Conservation (phyloP, 768 basidiomycete species). For the Hydnomerulius pinastri region DNA sequence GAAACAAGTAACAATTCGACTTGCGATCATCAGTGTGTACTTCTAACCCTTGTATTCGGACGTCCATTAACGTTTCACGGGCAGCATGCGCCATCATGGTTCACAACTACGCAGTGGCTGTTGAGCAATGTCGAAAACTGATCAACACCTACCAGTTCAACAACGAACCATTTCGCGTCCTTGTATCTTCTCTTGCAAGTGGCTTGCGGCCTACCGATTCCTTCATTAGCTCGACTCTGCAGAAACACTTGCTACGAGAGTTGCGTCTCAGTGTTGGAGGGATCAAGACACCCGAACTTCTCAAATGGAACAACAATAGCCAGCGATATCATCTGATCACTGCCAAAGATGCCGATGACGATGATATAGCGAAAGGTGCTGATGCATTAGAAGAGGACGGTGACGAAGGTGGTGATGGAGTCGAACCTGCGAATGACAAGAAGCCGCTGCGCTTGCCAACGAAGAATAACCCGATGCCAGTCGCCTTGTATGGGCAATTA, state of each 20-base stretch:
- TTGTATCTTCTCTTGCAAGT: slow-evolving; percentile 71
- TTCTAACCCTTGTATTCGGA: neutral
- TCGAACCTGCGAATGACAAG: slow-evolving; percentile 24
- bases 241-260: slow-evolving; percentile 85
- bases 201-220: slow-evolving; percentile 72
- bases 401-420: slow-evolving; percentile 28
- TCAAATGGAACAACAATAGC: slow-evolving; percentile 62
- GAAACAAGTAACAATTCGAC: slow-evolving; percentile 68
- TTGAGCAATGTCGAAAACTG: slow-evolving; percentile 78
- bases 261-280: slow-evolving; percentile 68
- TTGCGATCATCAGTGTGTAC: slow-evolving; percentile 70
- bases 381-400: slow-evolving; percentile 35
- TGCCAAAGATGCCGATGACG: slow-evolving; percentile 19
- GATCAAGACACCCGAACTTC: slow-evolving; percentile 56
- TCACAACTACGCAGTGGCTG: slow-evolving; percentile 55
- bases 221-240: slow-evolving; percentile 75
- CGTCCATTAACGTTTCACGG: slow-evolving; percentile 1
- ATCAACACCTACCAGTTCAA: slow-evolving; percentile 80
- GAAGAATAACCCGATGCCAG: slow-evolving; percentile 68
- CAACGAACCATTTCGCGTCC: slow-evolving; percentile 80
- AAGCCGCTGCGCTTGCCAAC: slow-evolving; percentile 51
- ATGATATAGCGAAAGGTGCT: slow-evolving; percentile 15
- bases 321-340: slow-evolving; percentile 56
- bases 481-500: slow-evolving; percentile 80
- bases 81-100: slow-evolving; percentile 74